Evolutionary conservation across 441 rosid species (phyloP).

Genomic region (Breynia disticha): DNA sequence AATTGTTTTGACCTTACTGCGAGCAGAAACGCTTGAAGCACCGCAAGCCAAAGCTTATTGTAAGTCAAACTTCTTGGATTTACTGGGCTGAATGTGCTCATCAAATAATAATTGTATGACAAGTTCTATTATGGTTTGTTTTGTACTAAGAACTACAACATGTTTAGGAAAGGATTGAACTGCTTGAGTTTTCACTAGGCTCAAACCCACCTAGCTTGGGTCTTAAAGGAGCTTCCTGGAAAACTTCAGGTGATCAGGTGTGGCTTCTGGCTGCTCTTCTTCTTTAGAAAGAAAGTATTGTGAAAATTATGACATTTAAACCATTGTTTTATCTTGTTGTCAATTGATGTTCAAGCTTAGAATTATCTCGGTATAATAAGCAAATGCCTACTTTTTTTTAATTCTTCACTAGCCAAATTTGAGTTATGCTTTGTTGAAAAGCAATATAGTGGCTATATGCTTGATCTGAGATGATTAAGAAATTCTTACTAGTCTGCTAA

Average conservation of each 20-base stretch:
- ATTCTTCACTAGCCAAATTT: too few relatives aligned
- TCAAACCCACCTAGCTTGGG: constrained; percentile 69
- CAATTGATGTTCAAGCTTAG: too few relatives aligned
- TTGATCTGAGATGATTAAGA: too few relatives aligned
- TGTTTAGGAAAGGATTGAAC: constrained; percentile 66
- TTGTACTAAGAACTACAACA: constrained; percentile 11
- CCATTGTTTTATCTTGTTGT: too few relatives aligned
- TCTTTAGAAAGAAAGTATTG: too few relatives aligned
- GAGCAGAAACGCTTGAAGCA: constrained; percentile 79
- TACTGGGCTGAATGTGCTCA: not conserved
- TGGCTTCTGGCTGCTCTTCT: constrained; percentile 16
- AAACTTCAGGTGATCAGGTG: constrained; percentile 80
- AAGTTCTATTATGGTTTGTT: not conserved
- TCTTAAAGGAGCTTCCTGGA: constrained; percentile 77
- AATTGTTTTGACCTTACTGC: constrained; percentile 13
- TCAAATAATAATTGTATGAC: not conserved
- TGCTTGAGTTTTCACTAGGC: constrained; percentile 82
- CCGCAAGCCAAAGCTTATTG: constrained; percentile 64
- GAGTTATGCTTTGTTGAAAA: too few relatives aligned
- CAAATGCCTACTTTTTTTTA: too few relatives aligned
- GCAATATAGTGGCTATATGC: too few relatives aligned
- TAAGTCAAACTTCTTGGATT: constrained; percentile 29
- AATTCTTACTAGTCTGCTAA: too few relatives aligned
- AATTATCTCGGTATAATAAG: too few relatives aligned
- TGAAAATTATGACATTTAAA: too few relatives aligned